Evolutionary conservation across 805 yeast genomes (phyloP).

Genomic region (Clavispora fructus): DNA sequence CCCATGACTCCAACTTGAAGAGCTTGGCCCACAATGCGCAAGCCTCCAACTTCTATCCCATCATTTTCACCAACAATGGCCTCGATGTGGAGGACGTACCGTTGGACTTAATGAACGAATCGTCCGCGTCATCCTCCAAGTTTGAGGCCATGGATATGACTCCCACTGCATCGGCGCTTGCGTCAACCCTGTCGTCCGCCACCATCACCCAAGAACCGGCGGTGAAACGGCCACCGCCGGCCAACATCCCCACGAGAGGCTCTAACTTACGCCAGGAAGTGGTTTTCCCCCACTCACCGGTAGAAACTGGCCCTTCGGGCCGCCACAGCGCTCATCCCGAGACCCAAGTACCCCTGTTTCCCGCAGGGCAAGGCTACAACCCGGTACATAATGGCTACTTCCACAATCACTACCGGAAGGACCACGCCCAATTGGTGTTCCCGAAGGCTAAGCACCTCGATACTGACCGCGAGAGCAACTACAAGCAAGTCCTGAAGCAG

Average conservation of each 20-base stretch:
- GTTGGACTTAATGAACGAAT: constrained; percentile 26
- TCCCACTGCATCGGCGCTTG: neutral
- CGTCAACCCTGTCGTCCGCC: constrained; percentile 1
- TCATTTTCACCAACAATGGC: constrained; percentile 24
- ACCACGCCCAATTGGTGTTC: constrained; percentile 38
- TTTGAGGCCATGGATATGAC: constrained; percentile 1
- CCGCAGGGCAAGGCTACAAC: neutral
- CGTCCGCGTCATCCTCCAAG: neutral
- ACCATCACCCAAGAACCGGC: constrained; percentile 3
- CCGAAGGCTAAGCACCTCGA: constrained; percentile 37
- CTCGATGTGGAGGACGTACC: constrained; percentile 41
- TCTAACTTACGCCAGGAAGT: constrained; percentile 14
- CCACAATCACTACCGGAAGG: constrained; percentile 45
- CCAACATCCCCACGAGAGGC: constrained; percentile 7
- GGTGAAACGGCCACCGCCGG: constrained; percentile 4
- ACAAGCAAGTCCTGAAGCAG: constrained; percentile 16
- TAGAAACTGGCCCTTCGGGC: neutral
- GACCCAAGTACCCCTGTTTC: neutral
- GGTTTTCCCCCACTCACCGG: constrained; percentile 2
- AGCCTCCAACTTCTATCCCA: constrained; percentile 17
- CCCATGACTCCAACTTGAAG: constrained; percentile 39
- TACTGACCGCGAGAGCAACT: constrained; percentile 24
- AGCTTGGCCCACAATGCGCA: constrained; percentile 14
- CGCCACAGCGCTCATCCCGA: neutral
- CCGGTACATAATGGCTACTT: constrained; percentile 14